These are phyloP conservation scores for Quercus berberidifolia DNA, from an alignment of 306 rosid species.

Conservation along the genomic window DNA sequence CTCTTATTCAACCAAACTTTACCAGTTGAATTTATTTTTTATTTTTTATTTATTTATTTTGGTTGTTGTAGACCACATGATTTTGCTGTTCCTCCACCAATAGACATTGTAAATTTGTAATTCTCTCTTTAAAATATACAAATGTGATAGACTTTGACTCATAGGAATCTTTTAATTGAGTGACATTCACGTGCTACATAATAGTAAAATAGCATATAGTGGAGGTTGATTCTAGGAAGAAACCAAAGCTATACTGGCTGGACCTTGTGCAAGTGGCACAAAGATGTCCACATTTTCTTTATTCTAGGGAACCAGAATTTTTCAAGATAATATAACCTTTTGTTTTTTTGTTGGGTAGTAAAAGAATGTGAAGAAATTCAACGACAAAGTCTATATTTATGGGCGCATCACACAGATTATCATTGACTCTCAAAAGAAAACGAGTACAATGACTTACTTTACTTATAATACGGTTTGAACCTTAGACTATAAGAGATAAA, in stretches of 20 bases:
- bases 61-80: background rate
- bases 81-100: background rate
- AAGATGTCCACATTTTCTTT: background rate
- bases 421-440: too few relatives aligned
- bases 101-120: background rate
- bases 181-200: background rate
- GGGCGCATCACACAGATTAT: background rate
- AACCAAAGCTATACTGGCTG: background rate
- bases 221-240: background rate
- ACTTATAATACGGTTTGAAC: too few relatives aligned
- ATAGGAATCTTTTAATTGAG: background rate
- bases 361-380: background rate
- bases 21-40: too few relatives aligned
- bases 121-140: background rate
- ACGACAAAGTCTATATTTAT: background rate
- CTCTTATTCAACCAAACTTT: too few relatives aligned
- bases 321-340: background rate
- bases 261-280: background rate
- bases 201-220: background rate
- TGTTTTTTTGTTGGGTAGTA: too few relatives aligned
- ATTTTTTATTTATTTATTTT: too few relatives aligned
- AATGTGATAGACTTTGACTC: slow-evolving; percentile 19
- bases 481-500: too few relatives aligned
- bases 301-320: background rate
- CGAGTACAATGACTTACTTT: too few relatives aligned